These are phyloP conservation scores for Leccinum fuscescens DNA, from an alignment of 1,284 basidiomycete species.

Conservation along the genomic window DNA sequence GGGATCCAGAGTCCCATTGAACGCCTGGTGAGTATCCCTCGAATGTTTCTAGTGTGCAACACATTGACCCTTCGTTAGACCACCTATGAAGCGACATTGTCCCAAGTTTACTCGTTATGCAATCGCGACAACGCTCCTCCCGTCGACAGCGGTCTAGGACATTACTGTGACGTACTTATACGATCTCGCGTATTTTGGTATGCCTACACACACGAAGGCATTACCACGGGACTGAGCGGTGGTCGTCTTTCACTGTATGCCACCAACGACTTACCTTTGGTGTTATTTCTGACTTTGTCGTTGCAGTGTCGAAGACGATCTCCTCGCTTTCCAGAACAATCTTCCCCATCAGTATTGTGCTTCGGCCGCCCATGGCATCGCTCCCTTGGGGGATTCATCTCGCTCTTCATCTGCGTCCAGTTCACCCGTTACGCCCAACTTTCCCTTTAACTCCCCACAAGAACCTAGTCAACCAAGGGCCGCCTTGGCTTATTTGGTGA, in stretches of 20 bases:
- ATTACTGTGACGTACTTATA: slow-evolving; percentile 59
- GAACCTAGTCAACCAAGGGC: slow-evolving; percentile 34
- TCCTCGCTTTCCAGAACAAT: slow-evolving; percentile 57
- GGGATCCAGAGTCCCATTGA: slow-evolving; percentile 51
- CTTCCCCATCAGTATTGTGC: slow-evolving; percentile 44
- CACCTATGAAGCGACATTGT: slow-evolving; percentile 62
- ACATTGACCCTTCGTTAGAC: slow-evolving; percentile 30
- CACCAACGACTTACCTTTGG: neutral
- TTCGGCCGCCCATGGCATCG: slow-evolving; percentile 28
- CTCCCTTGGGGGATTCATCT: slow-evolving; percentile 26
- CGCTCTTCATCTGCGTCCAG: slow-evolving; percentile 23
- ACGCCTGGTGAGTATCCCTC: slow-evolving; percentile 39
- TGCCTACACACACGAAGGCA: slow-evolving; percentile 77
- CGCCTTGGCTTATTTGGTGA: slow-evolving; percentile 28
- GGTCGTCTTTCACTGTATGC: slow-evolving; percentile 73
- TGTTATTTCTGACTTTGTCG: slow-evolving; percentile 9
- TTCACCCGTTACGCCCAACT: slow-evolving; percentile 35
- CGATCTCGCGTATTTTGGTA: slow-evolving; percentile 85
- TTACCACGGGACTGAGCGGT: slow-evolving; percentile 75
- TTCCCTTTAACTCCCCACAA: slow-evolving; percentile 32
- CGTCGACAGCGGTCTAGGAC: slow-evolving; percentile 50
- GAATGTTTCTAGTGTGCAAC: neutral
- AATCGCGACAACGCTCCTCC: slow-evolving; percentile 46
- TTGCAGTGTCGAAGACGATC: slow-evolving; percentile 30
- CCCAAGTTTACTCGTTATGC: slow-evolving; percentile 72